These are phyloP conservation scores for Carpinus fangiana DNA, from an alignment of 306 rosid genomes.

Conservation along the genomic window DNA sequence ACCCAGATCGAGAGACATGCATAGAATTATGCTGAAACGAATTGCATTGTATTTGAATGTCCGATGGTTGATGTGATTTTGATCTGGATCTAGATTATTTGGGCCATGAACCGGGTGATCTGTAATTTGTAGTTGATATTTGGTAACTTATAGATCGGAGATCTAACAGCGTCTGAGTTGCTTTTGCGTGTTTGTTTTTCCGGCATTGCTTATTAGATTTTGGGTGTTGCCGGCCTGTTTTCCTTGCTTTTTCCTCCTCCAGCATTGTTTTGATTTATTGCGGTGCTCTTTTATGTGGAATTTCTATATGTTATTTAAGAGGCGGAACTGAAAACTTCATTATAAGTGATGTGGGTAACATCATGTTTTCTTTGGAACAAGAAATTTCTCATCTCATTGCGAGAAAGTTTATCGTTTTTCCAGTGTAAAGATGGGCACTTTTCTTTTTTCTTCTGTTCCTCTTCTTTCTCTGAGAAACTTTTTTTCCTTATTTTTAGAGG, in stretches of 20 bases:
- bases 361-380: too few relatives aligned
- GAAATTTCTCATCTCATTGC: too few relatives aligned
- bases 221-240: neutral
- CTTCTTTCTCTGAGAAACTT: too few relatives aligned
- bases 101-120: neutral
- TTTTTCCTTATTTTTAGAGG: too few relatives aligned
- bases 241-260: neutral
- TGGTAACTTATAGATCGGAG: constrained; percentile 7
- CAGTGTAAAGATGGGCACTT: neutral
- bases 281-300: too few relatives aligned
- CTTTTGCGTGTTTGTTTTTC: neutral
- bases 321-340: too few relatives aligned
- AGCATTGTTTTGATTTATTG: neutral
- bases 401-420: neutral
- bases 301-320: too few relatives aligned
- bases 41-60: constrained; percentile 2
- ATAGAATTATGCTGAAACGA: neutral
- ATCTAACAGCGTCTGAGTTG: neutral
- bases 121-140: constrained; percentile 1
- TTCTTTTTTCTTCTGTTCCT: neutral
- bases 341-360: too few relatives aligned
- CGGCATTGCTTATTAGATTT: neutral
- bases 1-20: constrained; percentile 28
- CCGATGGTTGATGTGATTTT: constrained; percentile 8
- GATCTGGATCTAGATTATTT: constrained; percentile 40